These are phyloP conservation scores for Phytophthora foliorum DNA, from an alignment of 352 stramenopile genomes.

Conservation along the genomic window DNA sequence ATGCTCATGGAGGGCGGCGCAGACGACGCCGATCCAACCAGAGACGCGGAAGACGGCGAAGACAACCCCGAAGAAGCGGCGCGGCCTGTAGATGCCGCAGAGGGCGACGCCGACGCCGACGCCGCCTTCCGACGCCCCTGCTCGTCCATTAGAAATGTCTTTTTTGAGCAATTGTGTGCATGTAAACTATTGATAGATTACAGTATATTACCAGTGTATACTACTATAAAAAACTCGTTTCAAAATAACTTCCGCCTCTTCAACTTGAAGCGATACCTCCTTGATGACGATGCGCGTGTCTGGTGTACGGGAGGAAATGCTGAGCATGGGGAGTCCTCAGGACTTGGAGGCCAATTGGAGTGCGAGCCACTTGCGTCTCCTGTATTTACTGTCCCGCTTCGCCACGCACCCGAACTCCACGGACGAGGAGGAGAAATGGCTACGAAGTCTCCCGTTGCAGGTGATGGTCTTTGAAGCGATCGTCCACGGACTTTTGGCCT, in stretches of 20 bases:
- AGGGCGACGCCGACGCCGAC: neutral
- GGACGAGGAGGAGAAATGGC: constrained; percentile 96
- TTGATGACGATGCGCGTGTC: constrained; percentile 30
- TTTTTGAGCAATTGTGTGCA: neutral
- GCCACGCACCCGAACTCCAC: constrained; percentile 88
- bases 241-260: constrained; percentile 15
- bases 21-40: neutral
- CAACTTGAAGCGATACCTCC: constrained; percentile 4
- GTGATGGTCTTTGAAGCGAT: constrained; percentile 98
- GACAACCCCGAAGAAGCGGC: neutral
- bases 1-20: constrained; percentile 17
- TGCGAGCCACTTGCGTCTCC: constrained; percentile 95
- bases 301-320: constrained; percentile 44
- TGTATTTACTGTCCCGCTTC: constrained; percentile 98
- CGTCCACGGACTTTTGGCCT: constrained; percentile 94
- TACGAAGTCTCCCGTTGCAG: constrained; percentile 95
- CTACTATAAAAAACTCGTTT: too few species aligned
- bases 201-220: too few species aligned
- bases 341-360: constrained; percentile 48
- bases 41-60: constrained; percentile 6
- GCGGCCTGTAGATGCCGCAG: neutral
- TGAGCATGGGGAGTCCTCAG: constrained; percentile 33
- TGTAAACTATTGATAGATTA: neutral
- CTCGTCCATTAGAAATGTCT: neutral
- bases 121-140: constrained; percentile 2